phyloP scores from a whole-genome alignment of 371 early-diverging fungal genomes.

The Sporodiniella umbellata region DNA sequence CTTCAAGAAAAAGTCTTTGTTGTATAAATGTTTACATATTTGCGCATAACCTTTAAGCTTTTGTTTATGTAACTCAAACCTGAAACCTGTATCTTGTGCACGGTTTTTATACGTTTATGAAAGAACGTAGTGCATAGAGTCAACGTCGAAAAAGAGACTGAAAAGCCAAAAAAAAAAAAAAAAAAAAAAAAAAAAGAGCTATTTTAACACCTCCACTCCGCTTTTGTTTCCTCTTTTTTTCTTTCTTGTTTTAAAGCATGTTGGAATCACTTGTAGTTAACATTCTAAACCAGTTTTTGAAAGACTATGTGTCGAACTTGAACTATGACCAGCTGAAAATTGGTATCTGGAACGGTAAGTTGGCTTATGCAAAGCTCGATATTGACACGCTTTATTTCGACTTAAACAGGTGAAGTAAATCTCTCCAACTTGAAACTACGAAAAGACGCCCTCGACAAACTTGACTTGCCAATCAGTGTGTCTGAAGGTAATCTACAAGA shows the following conservation, averaged over 20 bases:
- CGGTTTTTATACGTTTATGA: no score
- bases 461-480: constrained; percentile 83
- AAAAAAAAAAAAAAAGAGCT: background rate
- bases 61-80: no score
- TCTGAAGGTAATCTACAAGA: constrained; percentile 56
- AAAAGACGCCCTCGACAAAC: constrained; percentile 78
- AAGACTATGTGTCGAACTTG: constrained; percentile 84
- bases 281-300: constrained; percentile 76
- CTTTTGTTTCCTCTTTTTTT: background rate
- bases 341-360: constrained; percentile 78
- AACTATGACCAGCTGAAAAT: constrained; percentile 85
- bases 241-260: constrained; percentile 36
- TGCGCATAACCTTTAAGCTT: no score
- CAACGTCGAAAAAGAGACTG: no score
- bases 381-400: background rate
- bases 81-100: no score
- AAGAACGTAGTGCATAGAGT: no score
- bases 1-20: no score
- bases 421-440: constrained; percentile 75
- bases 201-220: background rate
- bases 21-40: no score
- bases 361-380: background rate
- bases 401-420: constrained; percentile 72
- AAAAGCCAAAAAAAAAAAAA: background rate
- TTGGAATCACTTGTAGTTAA: constrained; percentile 77